Evolutionary conservation across 768 basidiomycete genomes (phyloP).

Genomic region (Chalciporus chontae): DNA sequence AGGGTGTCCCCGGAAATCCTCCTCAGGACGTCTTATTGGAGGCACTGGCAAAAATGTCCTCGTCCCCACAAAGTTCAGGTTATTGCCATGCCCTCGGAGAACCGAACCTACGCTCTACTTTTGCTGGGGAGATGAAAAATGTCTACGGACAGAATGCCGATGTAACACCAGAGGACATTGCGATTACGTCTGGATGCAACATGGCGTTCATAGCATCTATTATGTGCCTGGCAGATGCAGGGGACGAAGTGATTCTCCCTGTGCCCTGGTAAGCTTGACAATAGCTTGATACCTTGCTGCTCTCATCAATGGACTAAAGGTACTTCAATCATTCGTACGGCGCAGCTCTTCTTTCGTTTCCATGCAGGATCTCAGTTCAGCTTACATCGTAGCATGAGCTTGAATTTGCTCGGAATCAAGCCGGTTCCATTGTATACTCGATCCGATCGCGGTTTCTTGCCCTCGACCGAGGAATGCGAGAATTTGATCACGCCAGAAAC

Average conservation of each 20-base stretch:
- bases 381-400: constrained; percentile 51
- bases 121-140: constrained; percentile 58
- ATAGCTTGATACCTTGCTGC: background rate
- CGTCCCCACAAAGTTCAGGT: constrained; percentile 43
- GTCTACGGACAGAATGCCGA: constrained; percentile 53
- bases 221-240: constrained; percentile 63
- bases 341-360: background rate
- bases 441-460: constrained; percentile 53
- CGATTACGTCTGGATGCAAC: constrained; percentile 69
- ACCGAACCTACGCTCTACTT: constrained; percentile 42
- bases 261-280: constrained; percentile 53
- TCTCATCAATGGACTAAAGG: constrained; percentile 30
- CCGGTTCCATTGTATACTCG: constrained; percentile 52
- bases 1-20: constrained; percentile 68
- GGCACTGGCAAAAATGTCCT: constrained; percentile 43
- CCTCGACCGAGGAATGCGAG: constrained; percentile 49
- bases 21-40: constrained; percentile 53
- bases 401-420: constrained; percentile 60
- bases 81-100: constrained; percentile 66
- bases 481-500: constrained; percentile 55
- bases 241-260: constrained; percentile 71
- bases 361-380: background rate
- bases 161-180: constrained; percentile 54
- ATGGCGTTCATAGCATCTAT: constrained; percentile 62
- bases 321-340: constrained; percentile 64